Conservation (phyloP, 2,329 filamentous ascomycete species). For the Diaporthe capsici region DNA sequence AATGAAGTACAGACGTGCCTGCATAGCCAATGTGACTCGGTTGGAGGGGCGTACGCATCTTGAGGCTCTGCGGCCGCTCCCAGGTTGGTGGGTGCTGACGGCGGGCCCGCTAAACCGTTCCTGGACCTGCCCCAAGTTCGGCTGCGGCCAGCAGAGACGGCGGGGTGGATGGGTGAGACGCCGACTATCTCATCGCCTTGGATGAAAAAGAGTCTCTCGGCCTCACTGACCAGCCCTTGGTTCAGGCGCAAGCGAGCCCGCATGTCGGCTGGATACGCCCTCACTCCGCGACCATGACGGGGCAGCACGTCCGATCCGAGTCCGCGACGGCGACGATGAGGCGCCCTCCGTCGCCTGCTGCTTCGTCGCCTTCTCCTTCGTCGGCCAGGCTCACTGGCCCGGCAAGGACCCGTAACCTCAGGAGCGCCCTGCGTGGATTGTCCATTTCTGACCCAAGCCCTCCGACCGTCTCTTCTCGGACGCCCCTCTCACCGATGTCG, state of each 20-base stretch:
- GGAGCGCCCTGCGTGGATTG: constrained; percentile 5
- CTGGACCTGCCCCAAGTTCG: constrained; percentile 13
- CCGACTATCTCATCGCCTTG: background rate
- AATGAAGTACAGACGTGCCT: background rate
- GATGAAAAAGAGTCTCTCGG: background rate
- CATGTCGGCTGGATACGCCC: background rate
- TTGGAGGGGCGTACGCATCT: background rate
- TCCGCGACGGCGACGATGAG: background rate
- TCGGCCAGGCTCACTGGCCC: background rate
- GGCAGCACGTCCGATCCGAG: background rate
- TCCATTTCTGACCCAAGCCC: constrained; percentile 15
- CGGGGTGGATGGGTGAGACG: background rate
- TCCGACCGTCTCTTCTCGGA: background rate
- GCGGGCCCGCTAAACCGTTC: constrained; percentile 22
- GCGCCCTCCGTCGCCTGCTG: background rate
- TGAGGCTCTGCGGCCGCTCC: constrained; percentile 7
- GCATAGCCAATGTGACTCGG: background rate
- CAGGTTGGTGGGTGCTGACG: constrained; percentile 5
- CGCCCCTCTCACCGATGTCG: background rate
- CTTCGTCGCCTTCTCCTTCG: background rate
- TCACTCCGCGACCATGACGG: background rate
- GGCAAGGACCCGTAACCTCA: background rate
- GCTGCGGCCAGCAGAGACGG: background rate
- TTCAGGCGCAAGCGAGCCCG: background rate
- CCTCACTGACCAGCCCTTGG: background rate